A percentile compares a stretch with the other conserved stretches of the same genome.
These are phyloP conservation scores for Tricholoma bakamatsutake DNA, from an alignment of 768 basidiomycete genomes.

Conservation along the genomic window DNA sequence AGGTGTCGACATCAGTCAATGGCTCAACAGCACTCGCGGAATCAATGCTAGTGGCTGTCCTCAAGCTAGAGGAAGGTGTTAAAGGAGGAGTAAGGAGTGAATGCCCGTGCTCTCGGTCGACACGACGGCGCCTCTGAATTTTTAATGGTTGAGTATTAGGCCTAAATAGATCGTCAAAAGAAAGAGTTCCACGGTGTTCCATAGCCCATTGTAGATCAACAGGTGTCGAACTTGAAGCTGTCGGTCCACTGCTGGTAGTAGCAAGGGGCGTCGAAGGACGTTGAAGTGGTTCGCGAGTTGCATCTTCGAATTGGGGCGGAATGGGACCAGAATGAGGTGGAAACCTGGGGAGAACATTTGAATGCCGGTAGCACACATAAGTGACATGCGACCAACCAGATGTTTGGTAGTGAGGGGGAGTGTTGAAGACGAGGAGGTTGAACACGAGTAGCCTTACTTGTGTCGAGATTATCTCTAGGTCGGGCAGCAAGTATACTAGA, in stretches of 20 bases:
- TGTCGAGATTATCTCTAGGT: conserved; percentile 14
- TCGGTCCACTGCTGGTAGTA: background rate
- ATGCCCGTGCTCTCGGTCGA: conserved; percentile 29
- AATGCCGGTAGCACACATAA: background rate
- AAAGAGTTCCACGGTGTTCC: conserved; percentile 13
- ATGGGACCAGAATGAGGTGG: conserved; percentile 41
- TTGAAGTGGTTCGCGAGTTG: conserved; percentile 20
- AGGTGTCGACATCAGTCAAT: conserved; percentile 11
- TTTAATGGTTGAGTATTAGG: conserved; percentile 17
- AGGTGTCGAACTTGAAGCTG: background rate
- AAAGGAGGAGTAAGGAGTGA: conserved; percentile 61
- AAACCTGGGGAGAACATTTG: conserved; percentile 28
- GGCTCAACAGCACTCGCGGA: conserved; percentile 14
- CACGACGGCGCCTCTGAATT: conserved; percentile 27
- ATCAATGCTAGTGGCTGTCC: conserved; percentile 31
- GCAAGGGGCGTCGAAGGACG: conserved; percentile 31
- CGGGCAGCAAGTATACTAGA: conserved; percentile 20
- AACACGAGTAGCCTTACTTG: conserved; percentile 11
- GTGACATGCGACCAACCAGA: conserved; percentile 39
- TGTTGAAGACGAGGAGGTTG: conserved; percentile 51
- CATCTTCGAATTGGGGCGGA: conserved; percentile 27
- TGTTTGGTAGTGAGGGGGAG: conserved; percentile 66
- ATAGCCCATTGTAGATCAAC: background rate
- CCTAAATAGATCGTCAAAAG: conserved; percentile 14
- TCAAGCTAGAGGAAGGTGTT: conserved; percentile 57